Percentiles rank a stretch among this genome's conserved stretches.
phyloP scores from a whole-genome alignment of 2,329 filamentous ascomycete genomes.

The Alternaria rosae region DNA sequence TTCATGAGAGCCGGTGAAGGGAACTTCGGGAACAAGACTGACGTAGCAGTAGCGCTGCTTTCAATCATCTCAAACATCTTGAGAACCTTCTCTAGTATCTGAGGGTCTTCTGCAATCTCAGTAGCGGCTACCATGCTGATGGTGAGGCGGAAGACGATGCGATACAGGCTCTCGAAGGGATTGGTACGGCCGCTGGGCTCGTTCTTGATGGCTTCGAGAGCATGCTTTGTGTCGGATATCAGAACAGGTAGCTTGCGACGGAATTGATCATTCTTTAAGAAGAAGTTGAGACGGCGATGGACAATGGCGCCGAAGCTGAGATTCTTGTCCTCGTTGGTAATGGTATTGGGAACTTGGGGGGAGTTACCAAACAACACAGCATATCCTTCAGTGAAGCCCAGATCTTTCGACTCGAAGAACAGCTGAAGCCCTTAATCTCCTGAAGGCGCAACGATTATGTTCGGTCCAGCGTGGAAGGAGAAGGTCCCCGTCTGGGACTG shows the following conservation, averaged over 20 bases:
- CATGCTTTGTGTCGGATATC: constrained; percentile 49
- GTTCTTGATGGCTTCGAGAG: constrained; percentile 50
- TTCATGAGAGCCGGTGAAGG: constrained; percentile 55
- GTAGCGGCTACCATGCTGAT: constrained; percentile 63
- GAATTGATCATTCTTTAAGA: constrained; percentile 40
- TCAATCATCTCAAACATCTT: constrained; percentile 59
- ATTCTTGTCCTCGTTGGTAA: constrained; percentile 15
- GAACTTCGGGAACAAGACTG: constrained; percentile 63
- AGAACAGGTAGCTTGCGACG: constrained; percentile 51
- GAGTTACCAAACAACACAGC: constrained; percentile 38
- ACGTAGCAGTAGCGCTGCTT: constrained; percentile 50
- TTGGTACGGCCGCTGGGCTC: constrained; percentile 53
- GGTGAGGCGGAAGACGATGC: constrained; percentile 64
- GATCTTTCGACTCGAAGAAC: constrained; percentile 56
- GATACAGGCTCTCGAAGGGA: constrained; percentile 63
- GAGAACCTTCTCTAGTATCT: constrained; percentile 54
- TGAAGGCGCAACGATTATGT: constrained; percentile 56
- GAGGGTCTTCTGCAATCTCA: constrained; percentile 61
- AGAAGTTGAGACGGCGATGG: constrained; percentile 24
- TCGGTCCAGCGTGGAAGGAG: constrained; percentile 58
- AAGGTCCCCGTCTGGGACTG: constrained; percentile 55
- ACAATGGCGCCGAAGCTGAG: constrained; percentile 32
- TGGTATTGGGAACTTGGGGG: constrained; percentile 17
- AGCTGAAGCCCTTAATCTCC: constrained; percentile 53
- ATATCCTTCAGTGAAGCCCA: constrained; percentile 55